A percentile compares a stretch with the other conserved stretches of the same genome.
phyloP scores from a whole-genome alignment of 306 rosid species.

The Corylus americana region DNA sequence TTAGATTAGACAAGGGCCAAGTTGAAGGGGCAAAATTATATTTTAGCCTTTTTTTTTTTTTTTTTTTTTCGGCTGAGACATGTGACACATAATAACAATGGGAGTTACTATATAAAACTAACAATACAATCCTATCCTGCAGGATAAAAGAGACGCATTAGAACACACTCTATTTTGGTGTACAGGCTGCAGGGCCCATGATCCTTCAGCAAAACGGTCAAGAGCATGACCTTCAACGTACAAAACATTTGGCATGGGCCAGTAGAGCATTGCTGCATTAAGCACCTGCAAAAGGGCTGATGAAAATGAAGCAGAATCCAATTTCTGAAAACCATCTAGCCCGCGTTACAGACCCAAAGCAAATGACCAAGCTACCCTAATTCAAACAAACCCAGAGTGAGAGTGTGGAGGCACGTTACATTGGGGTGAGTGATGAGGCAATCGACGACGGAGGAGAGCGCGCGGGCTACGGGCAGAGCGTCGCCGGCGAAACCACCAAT shows the following conservation, averaged over 20 bases:
- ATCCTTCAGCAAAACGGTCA: slow-evolving; percentile 82
- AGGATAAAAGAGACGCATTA: neutral
- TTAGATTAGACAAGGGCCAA: no score
- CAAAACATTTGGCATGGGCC: slow-evolving; percentile 80
- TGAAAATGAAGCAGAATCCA: neutral
- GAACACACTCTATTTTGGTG: slow-evolving; percentile 73
- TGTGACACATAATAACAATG: slow-evolving; percentile 1
- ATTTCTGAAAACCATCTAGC: neutral
- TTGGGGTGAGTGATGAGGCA: slow-evolving; percentile 92
- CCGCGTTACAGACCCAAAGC: neutral
- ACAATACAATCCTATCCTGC: no score
- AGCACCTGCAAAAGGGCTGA: slow-evolving; percentile 57
- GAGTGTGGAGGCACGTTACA: slow-evolving; percentile 22
- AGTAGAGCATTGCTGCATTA: slow-evolving; percentile 91
- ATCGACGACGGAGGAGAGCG: slow-evolving; percentile 75
- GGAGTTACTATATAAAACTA: no score
- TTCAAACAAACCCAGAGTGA: neutral
- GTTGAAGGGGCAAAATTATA: no score
- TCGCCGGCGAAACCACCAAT: slow-evolving; percentile 94
- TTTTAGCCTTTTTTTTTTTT: neutral
- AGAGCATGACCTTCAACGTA: slow-evolving; percentile 95
- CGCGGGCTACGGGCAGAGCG: slow-evolving; percentile 82
- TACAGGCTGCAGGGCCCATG: slow-evolving; percentile 86
- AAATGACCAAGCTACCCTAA: neutral
- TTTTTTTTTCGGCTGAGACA: neutral